A percentile compares a stretch with the other conserved stretches of the same genome.
phyloP scores from a whole-genome alignment of 306 rosid genomes.

The Gillenia trifoliata region DNA sequence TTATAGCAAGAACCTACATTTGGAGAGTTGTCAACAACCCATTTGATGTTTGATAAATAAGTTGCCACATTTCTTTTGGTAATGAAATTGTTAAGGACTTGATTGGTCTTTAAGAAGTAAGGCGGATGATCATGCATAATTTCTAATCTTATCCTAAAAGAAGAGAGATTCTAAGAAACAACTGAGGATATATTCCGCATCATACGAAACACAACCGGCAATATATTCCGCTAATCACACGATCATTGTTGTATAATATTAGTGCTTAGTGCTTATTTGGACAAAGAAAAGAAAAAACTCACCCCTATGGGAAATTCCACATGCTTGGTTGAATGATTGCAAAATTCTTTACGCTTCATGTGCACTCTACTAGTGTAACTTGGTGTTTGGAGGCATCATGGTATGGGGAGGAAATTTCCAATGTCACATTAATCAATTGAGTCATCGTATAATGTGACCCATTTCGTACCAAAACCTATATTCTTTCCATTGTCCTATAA shows the following conservation, averaged over 20 bases:
- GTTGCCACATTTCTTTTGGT: background rate
- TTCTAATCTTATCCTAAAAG: background rate
- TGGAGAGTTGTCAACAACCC: background rate
- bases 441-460: background rate
- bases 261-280: background rate
- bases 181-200: background rate
- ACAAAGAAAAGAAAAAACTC: background rate
- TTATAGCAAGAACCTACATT: background rate
- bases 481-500: background rate
- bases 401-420: background rate
- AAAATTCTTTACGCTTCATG: background rate
- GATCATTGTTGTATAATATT: background rate
- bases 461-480: background rate
- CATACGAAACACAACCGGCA: background rate
- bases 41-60: background rate
- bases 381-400: background rate
- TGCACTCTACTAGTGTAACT: background rate
- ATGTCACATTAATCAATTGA: background rate
- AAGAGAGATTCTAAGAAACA: background rate
- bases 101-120: background rate
- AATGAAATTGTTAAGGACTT: background rate
- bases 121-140: background rate
- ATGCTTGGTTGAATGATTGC: background rate
- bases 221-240: background rate
- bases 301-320: background rate